These are phyloP conservation scores for Diospyros kaki DNA, from an alignment of 148 eudicot species.

Conservation along the genomic window DNA sequence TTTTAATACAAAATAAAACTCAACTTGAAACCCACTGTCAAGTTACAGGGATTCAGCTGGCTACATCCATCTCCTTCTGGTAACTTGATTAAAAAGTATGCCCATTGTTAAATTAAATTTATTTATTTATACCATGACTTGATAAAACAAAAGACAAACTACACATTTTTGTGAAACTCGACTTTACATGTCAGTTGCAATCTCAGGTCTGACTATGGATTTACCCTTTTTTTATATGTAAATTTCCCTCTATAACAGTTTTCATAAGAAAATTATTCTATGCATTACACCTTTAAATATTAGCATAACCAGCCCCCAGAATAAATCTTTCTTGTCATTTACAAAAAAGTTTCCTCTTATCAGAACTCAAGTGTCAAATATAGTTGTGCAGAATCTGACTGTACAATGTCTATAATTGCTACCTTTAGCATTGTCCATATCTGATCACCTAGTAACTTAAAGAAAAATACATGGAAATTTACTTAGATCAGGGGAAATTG, in stretches of 20 bases:
- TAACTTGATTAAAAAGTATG: not conserved
- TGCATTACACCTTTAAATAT: too few relatives aligned
- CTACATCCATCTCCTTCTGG: not conserved
- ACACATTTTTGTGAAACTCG: not conserved
- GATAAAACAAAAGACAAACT: not conserved
- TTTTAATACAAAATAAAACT: not conserved
- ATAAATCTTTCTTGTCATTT: too few relatives aligned
- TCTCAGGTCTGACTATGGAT: too few relatives aligned
- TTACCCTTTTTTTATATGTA: too few relatives aligned
- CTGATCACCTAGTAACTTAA: too few relatives aligned
- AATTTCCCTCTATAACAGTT: too few relatives aligned
- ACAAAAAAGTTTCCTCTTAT: too few relatives aligned
- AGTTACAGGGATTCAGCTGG: not conserved
- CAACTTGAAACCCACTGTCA: not conserved
- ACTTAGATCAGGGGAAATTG: not conserved
- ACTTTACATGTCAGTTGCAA: too few relatives aligned
- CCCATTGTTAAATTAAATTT: not conserved
- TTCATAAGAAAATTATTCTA: too few relatives aligned
- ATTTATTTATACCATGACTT: not conserved
- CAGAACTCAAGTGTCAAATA: too few relatives aligned
- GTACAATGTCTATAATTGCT: not conserved
- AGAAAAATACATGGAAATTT: not conserved
- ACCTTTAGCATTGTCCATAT: not conserved
- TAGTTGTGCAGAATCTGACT: not conserved
- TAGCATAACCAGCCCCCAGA: too few relatives aligned